Percentiles rank a stretch among this genome's conserved stretches.
Evolutionary conservation across 2,329 filamentous ascomycete species (phyloP).

Genomic region (Beauveria scarabaeidicola): DNA sequence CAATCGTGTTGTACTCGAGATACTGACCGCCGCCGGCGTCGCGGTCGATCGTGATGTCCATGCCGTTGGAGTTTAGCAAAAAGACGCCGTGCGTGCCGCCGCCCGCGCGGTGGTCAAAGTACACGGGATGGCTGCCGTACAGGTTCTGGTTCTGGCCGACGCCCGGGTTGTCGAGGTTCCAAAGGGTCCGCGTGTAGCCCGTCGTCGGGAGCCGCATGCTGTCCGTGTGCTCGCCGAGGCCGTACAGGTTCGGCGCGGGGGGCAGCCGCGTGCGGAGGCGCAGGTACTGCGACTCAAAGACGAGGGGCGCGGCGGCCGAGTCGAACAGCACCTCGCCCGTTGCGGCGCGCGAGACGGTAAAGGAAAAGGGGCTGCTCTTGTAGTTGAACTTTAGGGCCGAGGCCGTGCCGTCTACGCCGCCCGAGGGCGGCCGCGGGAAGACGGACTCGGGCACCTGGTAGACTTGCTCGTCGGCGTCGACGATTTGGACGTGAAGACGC

Average conservation of each 20-base stretch:
- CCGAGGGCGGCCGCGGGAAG: slow-evolving; percentile 47
- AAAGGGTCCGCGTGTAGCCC: slow-evolving; percentile 52
- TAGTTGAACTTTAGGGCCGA: slow-evolving; percentile 37
- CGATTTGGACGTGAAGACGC: slow-evolving; percentile 64
- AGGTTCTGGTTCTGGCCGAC: slow-evolving; percentile 57
- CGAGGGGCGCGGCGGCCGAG: slow-evolving; percentile 51
- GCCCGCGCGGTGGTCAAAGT: slow-evolving; percentile 47
- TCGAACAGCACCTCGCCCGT: slow-evolving; percentile 49
- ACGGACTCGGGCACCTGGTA: slow-evolving; percentile 63
- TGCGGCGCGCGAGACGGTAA: slow-evolving; percentile 38
- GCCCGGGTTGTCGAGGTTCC: slow-evolving; percentile 59
- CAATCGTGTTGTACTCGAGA: slow-evolving; percentile 72
- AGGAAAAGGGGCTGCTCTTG: slow-evolving; percentile 49
- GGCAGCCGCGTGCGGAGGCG: slow-evolving; percentile 60
- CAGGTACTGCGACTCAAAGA: slow-evolving; percentile 69
- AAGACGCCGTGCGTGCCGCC: slow-evolving; percentile 65
- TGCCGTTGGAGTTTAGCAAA: slow-evolving; percentile 65
- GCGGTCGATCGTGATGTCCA: slow-evolving; percentile 63
- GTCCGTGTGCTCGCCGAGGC: slow-evolving; percentile 66
- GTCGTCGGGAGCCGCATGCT: slow-evolving; percentile 55
- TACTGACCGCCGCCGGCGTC: slow-evolving; percentile 52
- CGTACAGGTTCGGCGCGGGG: slow-evolving; percentile 59
- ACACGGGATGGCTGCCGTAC: slow-evolving; percentile 71
- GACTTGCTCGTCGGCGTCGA: slow-evolving; percentile 54
- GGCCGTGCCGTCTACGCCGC: slow-evolving; percentile 17